A percentile compares a stretch with the other conserved stretches of the same genome.
Conservation (phyloP, 23 red algal species). For the Gracilaria gracilis region DNA sequence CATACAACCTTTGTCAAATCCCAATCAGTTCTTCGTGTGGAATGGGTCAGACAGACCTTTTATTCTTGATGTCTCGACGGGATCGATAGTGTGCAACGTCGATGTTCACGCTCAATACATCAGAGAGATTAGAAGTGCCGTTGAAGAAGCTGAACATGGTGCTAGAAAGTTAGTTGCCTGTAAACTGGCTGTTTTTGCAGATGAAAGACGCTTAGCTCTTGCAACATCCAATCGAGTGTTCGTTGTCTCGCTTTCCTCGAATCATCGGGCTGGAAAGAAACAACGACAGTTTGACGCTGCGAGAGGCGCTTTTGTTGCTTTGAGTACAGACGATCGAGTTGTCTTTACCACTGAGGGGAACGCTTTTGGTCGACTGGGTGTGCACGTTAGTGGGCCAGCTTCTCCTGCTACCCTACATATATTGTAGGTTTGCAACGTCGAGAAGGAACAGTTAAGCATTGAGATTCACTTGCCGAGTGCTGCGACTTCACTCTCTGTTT, state of each 20-base stretch:
- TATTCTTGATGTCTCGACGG: constrained; percentile 11
- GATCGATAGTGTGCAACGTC: background rate
- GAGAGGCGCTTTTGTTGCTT: constrained; percentile 25
- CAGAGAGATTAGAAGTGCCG: constrained; percentile 8
- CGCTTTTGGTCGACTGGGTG: constrained; percentile 34
- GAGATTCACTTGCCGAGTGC: constrained; percentile 22
- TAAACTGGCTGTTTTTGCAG: constrained; percentile 24
- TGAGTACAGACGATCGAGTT: constrained; percentile 38
- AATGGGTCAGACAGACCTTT: background rate
- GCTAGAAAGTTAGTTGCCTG: constrained; percentile 18
- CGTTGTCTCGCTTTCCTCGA: background rate
- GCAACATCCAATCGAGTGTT: constrained; percentile 43
- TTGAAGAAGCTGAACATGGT: constrained; percentile 20
- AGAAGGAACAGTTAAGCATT: background rate
- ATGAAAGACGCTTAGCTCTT: constrained; percentile 15
- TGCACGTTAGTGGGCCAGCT: constrained; percentile 20
- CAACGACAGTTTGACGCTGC: constrained; percentile 21
- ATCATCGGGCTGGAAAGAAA: background rate
- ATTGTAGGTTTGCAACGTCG: constrained; percentile 37
- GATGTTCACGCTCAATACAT: background rate
- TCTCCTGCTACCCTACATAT: background rate
- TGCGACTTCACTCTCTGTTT: constrained; percentile 40
- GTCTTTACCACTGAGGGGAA: constrained; percentile 48
- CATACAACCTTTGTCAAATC: constrained; percentile 3
- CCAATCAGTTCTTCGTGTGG: constrained; percentile 15